Evolutionary conservation across 768 basidiomycete genomes (phyloP).

Genomic region (Psilocybe subaeruginosa): DNA sequence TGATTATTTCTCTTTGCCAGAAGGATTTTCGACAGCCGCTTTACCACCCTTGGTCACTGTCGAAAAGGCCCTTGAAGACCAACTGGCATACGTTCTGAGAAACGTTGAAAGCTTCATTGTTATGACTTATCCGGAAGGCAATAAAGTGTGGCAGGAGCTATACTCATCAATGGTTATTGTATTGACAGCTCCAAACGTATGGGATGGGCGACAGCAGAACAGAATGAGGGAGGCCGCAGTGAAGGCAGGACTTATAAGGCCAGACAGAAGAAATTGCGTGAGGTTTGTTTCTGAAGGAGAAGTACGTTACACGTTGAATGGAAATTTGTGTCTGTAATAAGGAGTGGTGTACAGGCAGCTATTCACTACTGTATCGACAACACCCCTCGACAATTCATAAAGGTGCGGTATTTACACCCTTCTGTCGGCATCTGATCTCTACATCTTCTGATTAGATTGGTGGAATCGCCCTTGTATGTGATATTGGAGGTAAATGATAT

Average conservation of each 20-base stretch:
- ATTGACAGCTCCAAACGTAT: slow-evolving; percentile 28
- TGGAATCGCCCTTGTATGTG: slow-evolving; percentile 28
- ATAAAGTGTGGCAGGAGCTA: slow-evolving; percentile 17
- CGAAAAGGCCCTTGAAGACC: slow-evolving; percentile 25
- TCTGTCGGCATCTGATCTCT: too few relatives aligned
- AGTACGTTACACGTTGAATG: not conserved
- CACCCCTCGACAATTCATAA: not conserved
- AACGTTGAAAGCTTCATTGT: slow-evolving; percentile 22
- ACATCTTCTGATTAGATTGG: slow-evolving; percentile 12
- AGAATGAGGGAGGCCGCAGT: slow-evolving; percentile 28
- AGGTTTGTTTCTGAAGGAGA: slow-evolving; percentile 29
- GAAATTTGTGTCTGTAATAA: too few relatives aligned
- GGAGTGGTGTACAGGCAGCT: slow-evolving; percentile 15
- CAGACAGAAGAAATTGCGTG: slow-evolving; percentile 9
- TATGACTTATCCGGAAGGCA: slow-evolving; percentile 2
- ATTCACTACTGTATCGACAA: slow-evolving; percentile 17
- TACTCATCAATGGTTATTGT: slow-evolving; percentile 20
- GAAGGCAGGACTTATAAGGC: slow-evolving; percentile 19
- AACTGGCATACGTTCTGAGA: slow-evolving; percentile 25
- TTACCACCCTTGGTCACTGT: slow-evolving; percentile 23
- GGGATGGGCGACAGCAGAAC: slow-evolving; percentile 25
- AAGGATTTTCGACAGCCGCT: slow-evolving; percentile 6
- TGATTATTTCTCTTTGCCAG: slow-evolving; percentile 13
- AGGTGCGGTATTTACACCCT: not conserved
- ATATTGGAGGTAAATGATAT: slow-evolving; percentile 29